These are phyloP conservation scores for Trichoderma pleuroti DNA, from an alignment of 2,329 filamentous ascomycete genomes.

Conservation along the genomic window DNA sequence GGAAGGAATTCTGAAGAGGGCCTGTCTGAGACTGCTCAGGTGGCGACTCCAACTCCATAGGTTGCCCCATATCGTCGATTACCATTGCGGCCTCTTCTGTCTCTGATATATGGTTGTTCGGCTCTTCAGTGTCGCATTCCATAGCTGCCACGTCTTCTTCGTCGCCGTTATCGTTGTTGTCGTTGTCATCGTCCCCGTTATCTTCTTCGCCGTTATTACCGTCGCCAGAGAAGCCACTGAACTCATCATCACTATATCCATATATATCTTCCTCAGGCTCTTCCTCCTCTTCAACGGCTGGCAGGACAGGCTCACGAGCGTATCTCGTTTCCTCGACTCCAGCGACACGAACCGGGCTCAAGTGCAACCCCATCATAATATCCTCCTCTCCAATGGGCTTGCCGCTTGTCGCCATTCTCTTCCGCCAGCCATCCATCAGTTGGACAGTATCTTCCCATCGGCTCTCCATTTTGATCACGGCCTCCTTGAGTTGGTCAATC, in stretches of 20 bases:
- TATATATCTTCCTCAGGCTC: background rate
- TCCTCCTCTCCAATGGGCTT: slow-evolving; percentile 67
- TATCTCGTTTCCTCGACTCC: slow-evolving; percentile 48
- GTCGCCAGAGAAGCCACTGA: background rate
- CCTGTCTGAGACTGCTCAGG: slow-evolving; percentile 41
- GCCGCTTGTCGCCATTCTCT: slow-evolving; percentile 69
- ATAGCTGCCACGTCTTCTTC: slow-evolving; percentile 40
- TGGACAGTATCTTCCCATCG: slow-evolving; percentile 86
- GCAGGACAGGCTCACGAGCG: slow-evolving; percentile 38
- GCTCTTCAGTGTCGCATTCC: slow-evolving; percentile 37
- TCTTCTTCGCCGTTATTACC: slow-evolving; percentile 32
- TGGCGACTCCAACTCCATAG: slow-evolving; percentile 26
- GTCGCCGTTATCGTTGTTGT: slow-evolving; percentile 29
- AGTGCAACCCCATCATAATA: slow-evolving; percentile 63
- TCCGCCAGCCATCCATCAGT: slow-evolving; percentile 90
- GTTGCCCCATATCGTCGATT: slow-evolving; percentile 21
- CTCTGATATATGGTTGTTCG: background rate
- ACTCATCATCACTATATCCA: slow-evolving; percentile 32
- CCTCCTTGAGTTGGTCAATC: slow-evolving; percentile 74
- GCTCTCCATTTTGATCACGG: slow-evolving; percentile 90
- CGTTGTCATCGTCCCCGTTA: slow-evolving; percentile 25
- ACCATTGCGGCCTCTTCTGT: background rate
- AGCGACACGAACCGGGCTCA: slow-evolving; percentile 56
- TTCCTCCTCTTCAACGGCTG: slow-evolving; percentile 46
- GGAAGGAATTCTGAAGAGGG: slow-evolving; percentile 52